A percentile compares a stretch with the other conserved stretches of the same genome.
Evolutionary conservation across 2,329 filamentous ascomycete species (phyloP).

Genomic region (Ophiocordyceps camponoti-saundersi): DNA sequence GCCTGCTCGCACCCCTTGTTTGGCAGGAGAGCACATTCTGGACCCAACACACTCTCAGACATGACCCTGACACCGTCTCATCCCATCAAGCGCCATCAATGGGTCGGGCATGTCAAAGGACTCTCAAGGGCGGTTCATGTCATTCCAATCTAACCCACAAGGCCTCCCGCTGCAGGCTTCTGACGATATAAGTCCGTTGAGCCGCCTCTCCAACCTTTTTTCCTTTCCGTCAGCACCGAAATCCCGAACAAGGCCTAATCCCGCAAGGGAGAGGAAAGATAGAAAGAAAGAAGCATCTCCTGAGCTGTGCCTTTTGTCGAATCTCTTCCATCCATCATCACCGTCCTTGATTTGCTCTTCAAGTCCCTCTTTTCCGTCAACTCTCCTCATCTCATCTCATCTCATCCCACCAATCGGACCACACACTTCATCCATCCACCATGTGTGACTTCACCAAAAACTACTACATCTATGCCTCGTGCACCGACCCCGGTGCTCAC

Average conservation of each 20-base stretch:
- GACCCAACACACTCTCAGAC: constrained; percentile 4
- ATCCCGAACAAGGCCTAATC: too few relatives aligned
- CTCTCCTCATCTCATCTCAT: neutral
- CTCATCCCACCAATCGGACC: neutral
- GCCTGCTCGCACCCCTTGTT: neutral
- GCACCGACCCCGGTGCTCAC: constrained; percentile 50
- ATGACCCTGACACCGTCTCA: constrained; percentile 6
- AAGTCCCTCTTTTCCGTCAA: too few relatives aligned
- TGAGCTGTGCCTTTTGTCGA: too few relatives aligned
- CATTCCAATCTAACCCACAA: neutral
- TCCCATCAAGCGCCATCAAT: constrained; percentile 1
- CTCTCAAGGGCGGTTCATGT: neutral
- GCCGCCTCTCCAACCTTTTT: too few relatives aligned
- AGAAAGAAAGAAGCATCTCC: too few relatives aligned
- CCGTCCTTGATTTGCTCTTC: too few relatives aligned
- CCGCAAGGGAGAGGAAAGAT: too few relatives aligned
- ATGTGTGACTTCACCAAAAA: constrained; percentile 57
- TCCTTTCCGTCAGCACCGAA: too few relatives aligned
- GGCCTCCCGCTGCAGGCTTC: neutral
- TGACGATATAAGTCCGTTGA: too few relatives aligned
- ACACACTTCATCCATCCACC: constrained; percentile 6
- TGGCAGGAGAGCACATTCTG: neutral
- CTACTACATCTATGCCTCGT: constrained; percentile 61
- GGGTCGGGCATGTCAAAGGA: constrained; percentile 1
- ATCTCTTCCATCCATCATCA: too few relatives aligned